These are phyloP conservation scores for Thraustotheca clavata DNA, from an alignment of 352 stramenopile species.

Conservation along the genomic window DNA sequence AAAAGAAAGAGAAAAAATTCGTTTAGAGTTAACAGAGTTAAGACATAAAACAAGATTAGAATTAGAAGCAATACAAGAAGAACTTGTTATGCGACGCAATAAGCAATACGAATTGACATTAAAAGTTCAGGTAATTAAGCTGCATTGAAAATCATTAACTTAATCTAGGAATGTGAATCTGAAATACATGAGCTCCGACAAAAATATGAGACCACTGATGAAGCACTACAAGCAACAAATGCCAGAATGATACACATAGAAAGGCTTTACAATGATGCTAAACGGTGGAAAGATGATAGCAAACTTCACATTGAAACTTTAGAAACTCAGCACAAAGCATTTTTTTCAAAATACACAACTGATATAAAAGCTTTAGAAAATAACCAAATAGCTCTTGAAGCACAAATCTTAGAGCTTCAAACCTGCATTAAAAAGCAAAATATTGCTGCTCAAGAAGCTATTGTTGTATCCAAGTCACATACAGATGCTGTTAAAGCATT, in stretches of 20 bases:
- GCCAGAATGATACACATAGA: slow-evolving; percentile 58
- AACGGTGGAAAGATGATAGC: slow-evolving; percentile 18
- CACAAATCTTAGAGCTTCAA: slow-evolving; percentile 43
- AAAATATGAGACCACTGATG: slow-evolving; percentile 30
- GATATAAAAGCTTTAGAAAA: slow-evolving; percentile 27
- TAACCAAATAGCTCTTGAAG: slow-evolving; percentile 32
- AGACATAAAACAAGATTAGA: slow-evolving; percentile 46
- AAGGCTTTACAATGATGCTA: slow-evolving; percentile 18
- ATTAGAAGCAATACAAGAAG: slow-evolving; percentile 53
- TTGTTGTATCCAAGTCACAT: slow-evolving; percentile 33
- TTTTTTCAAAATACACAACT: slow-evolving; percentile 41
- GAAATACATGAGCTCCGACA: slow-evolving; percentile 36
- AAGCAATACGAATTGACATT: slow-evolving; percentile 77
- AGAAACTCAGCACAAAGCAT: slow-evolving; percentile 35
- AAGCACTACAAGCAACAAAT: slow-evolving; percentile 38
- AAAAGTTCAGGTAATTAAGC: slow-evolving; percentile 33
- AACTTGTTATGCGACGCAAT: slow-evolving; percentile 60
- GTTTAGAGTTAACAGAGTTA: slow-evolving; percentile 32
- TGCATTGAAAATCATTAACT: not conserved
- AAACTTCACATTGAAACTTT: not conserved
- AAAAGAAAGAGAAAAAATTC: slow-evolving; percentile 13
- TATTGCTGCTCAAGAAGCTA: slow-evolving; percentile 33
- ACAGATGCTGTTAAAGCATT: slow-evolving; percentile 29
- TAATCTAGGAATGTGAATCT: slow-evolving; percentile 32
- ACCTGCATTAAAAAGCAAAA: slow-evolving; percentile 28